Evolutionary conservation across 495 filamentous ascomycete species (phyloP), one percentile per base, ranked within the genome.

Genomic region (Pseudomonodictys pantanalensis): DNA sequence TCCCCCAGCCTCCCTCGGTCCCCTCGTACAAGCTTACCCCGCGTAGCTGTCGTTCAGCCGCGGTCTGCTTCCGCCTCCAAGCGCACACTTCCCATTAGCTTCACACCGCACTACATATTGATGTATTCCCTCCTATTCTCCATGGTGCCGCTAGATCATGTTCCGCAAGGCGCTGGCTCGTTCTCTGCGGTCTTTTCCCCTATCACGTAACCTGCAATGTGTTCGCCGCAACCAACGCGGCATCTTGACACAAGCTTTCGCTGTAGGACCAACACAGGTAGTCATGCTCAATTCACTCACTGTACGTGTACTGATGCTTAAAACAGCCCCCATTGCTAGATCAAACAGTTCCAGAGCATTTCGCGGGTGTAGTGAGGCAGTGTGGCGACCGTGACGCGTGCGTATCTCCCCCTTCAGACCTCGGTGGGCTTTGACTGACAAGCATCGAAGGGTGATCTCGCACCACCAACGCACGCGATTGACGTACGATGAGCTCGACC

Each of bases 301-400:
- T 15, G 24, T 33, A 28, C 10, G 41, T 9, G 51, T 56, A 44
- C 59, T 44, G 55, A 53, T 55, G 24, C 44, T 15, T 48, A 0
- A 33, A 41, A 20, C 20, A 92, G 89, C 88, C 89, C 11, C 82
- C 88, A 9, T 77, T 93, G 25, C 75, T 91, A 39, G 78, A 86
- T 25, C 77, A 83, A 52, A 96, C 92, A 1, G 80, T 95, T 45
- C 87, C 89, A 1, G 79, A 91, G 52, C 89, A 97, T 68, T 95
- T 97, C 52, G 76, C 82, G 11, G 77, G 75, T 6, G 79, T 95
- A 28, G 88, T 91, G 32, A 78, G 79, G 2, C 60, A 79, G 62
- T 79, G 84, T 72, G 92, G 92, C 1, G 90, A 96, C 73, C 78
- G 80, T 44, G 80, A 82, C 46, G 92, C 91, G 86, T 87, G 63